These are phyloP conservation scores for Allomyces macrogynus DNA, from an alignment of 192 early-diverging fungal species.

Conservation along the genomic window DNA sequence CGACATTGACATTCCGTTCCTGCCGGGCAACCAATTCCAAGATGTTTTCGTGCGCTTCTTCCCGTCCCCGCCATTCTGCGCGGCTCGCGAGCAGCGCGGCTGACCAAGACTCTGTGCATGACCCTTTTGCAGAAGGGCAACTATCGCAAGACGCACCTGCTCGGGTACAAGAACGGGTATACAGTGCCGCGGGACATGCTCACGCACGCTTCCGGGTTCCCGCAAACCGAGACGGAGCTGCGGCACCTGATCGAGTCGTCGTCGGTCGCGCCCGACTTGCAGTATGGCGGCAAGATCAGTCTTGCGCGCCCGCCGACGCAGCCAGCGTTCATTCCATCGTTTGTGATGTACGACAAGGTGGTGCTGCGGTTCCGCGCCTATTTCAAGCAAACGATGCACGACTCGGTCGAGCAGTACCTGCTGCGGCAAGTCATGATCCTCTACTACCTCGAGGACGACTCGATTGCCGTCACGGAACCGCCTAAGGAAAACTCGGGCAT, in stretches of 20 bases:
- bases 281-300: constrained; percentile 22
- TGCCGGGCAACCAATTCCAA: constrained; percentile 29
- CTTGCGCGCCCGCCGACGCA: constrained; percentile 4
- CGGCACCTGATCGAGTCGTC: constrained; percentile 14
- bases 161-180: constrained; percentile 37
- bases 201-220: constrained; percentile 18
- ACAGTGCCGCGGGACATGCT: constrained; percentile 13
- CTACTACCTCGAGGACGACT: constrained; percentile 42
- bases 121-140: constrained; percentile 9
- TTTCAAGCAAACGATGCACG: constrained; percentile 42
- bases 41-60: constrained; percentile 19
- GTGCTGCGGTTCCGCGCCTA: constrained; percentile 39
- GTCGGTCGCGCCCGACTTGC: constrained; percentile 16
- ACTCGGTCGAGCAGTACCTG: constrained; percentile 36
- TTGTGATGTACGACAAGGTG: constrained; percentile 44
- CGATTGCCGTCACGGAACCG: constrained; percentile 41
- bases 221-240: constrained; percentile 4
- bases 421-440: constrained; percentile 32
- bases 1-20: constrained; percentile 19
- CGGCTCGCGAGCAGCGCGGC: not conserved
- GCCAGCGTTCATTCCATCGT: constrained; percentile 26
- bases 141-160: constrained; percentile 25
- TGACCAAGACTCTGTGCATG: not conserved
- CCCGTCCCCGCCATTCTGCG: not conserved
- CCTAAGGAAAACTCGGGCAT: constrained; percentile 39